phyloP scores from a whole-genome alignment of 2,329 filamentous ascomycete species.

The Hirsutella minnesotensis region DNA sequence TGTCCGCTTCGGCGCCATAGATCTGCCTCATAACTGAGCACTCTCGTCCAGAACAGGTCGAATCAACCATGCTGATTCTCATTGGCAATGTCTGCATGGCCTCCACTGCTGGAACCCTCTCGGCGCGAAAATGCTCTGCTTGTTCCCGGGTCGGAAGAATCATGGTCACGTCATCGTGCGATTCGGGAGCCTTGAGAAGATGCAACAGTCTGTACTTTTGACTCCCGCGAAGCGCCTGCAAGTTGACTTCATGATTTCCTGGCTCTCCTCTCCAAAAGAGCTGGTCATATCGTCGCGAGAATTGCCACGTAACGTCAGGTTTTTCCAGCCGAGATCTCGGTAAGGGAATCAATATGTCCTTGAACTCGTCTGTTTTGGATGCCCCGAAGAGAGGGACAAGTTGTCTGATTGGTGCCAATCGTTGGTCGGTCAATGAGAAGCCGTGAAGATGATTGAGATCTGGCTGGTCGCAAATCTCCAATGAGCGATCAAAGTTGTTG shows the following conservation, averaged over 20 bases:
- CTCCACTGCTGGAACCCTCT: constrained; percentile 36
- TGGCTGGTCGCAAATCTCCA: constrained; percentile 64
- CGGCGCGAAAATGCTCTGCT: constrained; percentile 38
- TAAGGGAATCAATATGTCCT: constrained; percentile 65
- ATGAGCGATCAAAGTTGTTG: constrained; percentile 50
- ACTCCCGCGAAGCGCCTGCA: constrained; percentile 51
- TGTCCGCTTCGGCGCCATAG: constrained; percentile 26
- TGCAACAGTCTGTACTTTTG: constrained; percentile 62
- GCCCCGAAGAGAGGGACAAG: constrained; percentile 67
- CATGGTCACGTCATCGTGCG: constrained; percentile 36
- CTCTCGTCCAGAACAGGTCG: constrained; percentile 38
- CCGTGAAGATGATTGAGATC: constrained; percentile 65
- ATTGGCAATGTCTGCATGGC: constrained; percentile 42
- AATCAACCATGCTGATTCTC: constrained; percentile 48
- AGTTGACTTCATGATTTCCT: constrained; percentile 37
- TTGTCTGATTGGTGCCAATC: constrained; percentile 48
- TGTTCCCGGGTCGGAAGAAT: constrained; percentile 35
- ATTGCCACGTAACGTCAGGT: constrained; percentile 32
- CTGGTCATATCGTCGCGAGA: constrained; percentile 48
- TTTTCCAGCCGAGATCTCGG: constrained; percentile 28
- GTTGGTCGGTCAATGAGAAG: constrained; percentile 55
- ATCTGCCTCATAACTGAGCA: constrained; percentile 16
- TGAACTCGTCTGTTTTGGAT: constrained; percentile 59
- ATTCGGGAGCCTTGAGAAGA: constrained; percentile 47
- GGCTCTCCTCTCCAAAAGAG: constrained; percentile 69